Evolutionary conservation across 441 rosid species (phyloP).

Genomic region (Rhodomyrtus psidioides): DNA sequence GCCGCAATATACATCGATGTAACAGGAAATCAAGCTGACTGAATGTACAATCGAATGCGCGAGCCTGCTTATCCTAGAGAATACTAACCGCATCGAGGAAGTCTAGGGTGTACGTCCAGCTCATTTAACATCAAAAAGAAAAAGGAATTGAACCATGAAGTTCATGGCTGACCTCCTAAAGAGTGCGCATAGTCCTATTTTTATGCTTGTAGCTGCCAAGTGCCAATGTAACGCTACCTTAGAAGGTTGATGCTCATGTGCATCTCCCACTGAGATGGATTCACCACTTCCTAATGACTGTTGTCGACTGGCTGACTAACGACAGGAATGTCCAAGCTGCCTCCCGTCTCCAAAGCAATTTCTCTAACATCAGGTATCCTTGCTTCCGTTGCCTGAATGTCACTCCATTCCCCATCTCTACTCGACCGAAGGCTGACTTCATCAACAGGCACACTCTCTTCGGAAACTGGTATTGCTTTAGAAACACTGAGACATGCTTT

Average conservation of each 20-base stretch:
- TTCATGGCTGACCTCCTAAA: neutral
- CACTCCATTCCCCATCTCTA: slow-evolving; percentile 70
- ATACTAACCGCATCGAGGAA: neutral
- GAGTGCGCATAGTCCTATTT: neutral
- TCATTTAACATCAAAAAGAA: neutral
- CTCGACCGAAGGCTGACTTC: slow-evolving; percentile 39
- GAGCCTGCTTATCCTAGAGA: neutral
- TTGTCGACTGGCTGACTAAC: slow-evolving; percentile 28
- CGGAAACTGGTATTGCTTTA: slow-evolving; percentile 34
- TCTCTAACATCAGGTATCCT: slow-evolving; percentile 78
- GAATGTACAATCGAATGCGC: neutral
- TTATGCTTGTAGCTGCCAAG: neutral
- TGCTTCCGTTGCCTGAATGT: slow-evolving; percentile 84
- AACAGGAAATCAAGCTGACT: neutral
- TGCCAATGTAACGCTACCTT: neutral
- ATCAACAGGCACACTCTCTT: slow-evolving; percentile 47
- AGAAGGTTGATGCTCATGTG: neutral
- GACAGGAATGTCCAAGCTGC: slow-evolving; percentile 67
- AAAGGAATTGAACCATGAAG: neutral
- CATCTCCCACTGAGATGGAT: slow-evolving; percentile 25
- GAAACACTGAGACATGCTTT: slow-evolving; percentile 84
- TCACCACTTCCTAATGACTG: slow-evolving; percentile 31
- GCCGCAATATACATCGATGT: neutral
- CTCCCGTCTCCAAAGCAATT: slow-evolving; percentile 47
- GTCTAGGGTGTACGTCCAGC: neutral